Base-by-base conservation (phyloP, 78 protist genomes). In the Speleostelium caveatum region DNA sequence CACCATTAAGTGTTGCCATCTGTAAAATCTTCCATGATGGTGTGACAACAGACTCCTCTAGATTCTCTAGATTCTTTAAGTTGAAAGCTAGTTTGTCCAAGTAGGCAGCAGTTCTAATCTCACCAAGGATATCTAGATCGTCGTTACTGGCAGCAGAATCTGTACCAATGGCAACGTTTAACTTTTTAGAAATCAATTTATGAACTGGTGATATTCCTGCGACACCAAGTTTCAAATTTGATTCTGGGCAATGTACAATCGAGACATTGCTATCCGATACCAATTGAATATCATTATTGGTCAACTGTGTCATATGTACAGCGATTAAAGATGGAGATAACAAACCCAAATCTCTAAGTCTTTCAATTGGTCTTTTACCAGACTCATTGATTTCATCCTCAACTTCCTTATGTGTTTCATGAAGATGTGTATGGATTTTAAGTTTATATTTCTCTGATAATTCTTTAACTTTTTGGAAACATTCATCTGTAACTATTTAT, bases 341-440 rank as follows among this genome's bases (percentile, higher is more conserved):
- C 14, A 87, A 6, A 21, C 87, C 91, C 30, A 77, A 28, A 2
- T 59, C 24, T 2, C 33, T 86, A 2, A 90, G 33, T 36, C 95
- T 55, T n/a, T 68, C 67, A 19, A 69, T 60, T 42, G 95, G 87
- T 36, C 71, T 69, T 30, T 66, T 58, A n/a, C 86, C 87, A 41
- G 26, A 30, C 1, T 32, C 5, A 17, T 32, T 56, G n/a, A 59
- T 55, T 66, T 78, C 86, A n/a, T 87, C 89, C 8, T 49, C 26
- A 28, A 88, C 93, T 36, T 93, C 96, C 7, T 21, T 53, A n/a
- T 71, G 72, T 19, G 96, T 93, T 67, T 93, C 96, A 63, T 93
- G 96, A 35, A 93, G 71, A 88, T 93, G 96, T 56, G 92, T 93
- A 62, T 93, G 93, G 62, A 86, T 71, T 3, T 26, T 49, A n/a